Evolutionary conservation across 1,284 basidiomycete species (phyloP), one percentile per base, ranked within the genome.

Genomic region (Ganoderma resinaceum): DNA sequence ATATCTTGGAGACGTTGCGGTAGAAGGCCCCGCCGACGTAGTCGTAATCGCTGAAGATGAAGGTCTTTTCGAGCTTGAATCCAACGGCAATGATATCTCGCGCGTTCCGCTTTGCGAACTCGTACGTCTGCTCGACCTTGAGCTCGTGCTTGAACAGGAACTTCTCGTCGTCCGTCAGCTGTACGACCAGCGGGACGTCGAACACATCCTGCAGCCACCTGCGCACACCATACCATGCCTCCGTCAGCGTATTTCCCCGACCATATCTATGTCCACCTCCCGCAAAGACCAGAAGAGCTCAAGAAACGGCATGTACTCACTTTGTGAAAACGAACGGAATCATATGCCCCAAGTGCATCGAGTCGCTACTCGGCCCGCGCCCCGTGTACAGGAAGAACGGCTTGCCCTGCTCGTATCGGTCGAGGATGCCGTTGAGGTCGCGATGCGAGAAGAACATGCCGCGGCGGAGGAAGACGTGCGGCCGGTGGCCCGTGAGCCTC

Each of bases 331-430:
- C 88, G 81, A 99, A 99, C 0, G 97, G 98, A 69, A 99, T 92
- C 90, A 98, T 93, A 79, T 99, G 98, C 31, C 98, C 98, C 71
- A 99, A 84, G 83, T 99, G 98, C 94, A 99, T 95, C 76, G 95
- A 98, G 79, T 95, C 95, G 74, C 95, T 97, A 74, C 94, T 96
- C 23, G 98, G 98, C 14, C 98, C 98, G 67, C 98, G 90, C 42
- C 98, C 98, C 0, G 98, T 99, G 82, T 99, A 99, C 73, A 99
- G 84, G 85, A 95, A 99, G 84, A 99, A 99, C 6, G 97, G 97
- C 81, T 99, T 98, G 23, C 94, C 92, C 79, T 98, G 93, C 82
- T 99, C 97, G 81, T 95, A 99, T 62, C 96, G 91, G 80, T 98
- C 96, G 65, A 99, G 84, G 69, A 99, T 98, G 76, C 90, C 89